These are phyloP conservation scores for Rhodocollybia butyracea DNA, from an alignment of 768 basidiomycete genomes.

Conservation along the genomic window DNA sequence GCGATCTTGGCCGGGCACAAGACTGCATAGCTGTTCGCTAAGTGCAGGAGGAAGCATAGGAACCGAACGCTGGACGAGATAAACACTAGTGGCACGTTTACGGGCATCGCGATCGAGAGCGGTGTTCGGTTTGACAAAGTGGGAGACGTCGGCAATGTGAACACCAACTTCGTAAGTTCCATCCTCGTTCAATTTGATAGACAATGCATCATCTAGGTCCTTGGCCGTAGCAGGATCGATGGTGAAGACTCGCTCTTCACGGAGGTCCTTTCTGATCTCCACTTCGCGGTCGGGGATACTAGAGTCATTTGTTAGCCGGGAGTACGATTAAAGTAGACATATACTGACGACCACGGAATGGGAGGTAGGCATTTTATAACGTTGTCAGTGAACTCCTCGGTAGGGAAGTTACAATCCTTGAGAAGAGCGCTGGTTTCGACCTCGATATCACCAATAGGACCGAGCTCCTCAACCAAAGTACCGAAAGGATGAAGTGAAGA, in stretches of 20 bases:
- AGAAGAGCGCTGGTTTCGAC: conserved; percentile 96
- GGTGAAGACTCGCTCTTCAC: conserved; percentile 83
- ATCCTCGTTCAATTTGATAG: conserved; percentile 85
- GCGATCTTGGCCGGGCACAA: conserved; percentile 84
- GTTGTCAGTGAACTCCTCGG: conserved; percentile 94
- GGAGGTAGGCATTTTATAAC: conserved; percentile 96
- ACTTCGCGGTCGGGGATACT: conserved; percentile 89
- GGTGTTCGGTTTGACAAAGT: conserved; percentile 92
- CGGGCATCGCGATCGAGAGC: conserved; percentile 98
- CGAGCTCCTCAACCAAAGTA: conserved; percentile 95
- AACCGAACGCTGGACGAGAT: conserved; percentile 92
- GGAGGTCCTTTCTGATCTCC: conserved; percentile 85
- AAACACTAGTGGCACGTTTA: conserved; percentile 95
- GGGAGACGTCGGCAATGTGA: conserved; percentile 96
- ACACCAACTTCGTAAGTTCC: conserved; percentile 91
- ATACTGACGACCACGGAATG: conserved; percentile 84
- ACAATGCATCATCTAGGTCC: conserved; percentile 94
- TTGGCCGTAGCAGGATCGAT: conserved; percentile 89
- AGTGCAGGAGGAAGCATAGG: conserved; percentile 97
- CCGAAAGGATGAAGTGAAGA: conserved; percentile 99
- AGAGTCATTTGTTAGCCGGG: conserved; percentile 13
- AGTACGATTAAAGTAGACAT: background rate
- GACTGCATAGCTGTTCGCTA: conserved; percentile 90
- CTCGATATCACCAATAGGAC: conserved; percentile 97
- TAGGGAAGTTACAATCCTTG: conserved; percentile 99